phyloP scores from a whole-genome alignment of 140 eudicot genomes.

The Erigeron philadelphicus region DNA sequence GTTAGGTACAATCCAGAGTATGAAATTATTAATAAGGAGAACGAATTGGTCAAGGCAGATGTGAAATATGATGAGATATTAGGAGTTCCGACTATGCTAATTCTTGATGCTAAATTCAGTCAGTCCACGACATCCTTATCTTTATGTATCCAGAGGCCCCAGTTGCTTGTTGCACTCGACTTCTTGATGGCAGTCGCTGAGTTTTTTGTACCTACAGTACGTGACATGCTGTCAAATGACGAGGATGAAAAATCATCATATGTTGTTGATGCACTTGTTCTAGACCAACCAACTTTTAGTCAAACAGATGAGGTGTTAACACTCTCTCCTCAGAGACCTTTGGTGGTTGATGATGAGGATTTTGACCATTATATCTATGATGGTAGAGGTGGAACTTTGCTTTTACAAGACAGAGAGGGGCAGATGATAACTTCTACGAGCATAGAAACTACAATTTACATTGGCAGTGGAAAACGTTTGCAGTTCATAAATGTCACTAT shows the following conservation, averaged over 20 bases:
- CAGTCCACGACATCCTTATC: conserved; percentile 51
- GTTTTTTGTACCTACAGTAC: conserved; percentile 89
- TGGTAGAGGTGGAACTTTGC: conserved; percentile 81
- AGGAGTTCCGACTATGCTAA: conserved; percentile 72
- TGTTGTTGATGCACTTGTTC: conserved; percentile 61
- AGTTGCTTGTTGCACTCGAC: conserved; percentile 95
- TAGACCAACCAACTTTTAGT: conserved; percentile 45
- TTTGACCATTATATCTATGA: conserved; percentile 72
- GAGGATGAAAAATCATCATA: conserved; percentile 54
- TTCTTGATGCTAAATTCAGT: conserved; percentile 71
- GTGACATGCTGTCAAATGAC: conserved; percentile 57
- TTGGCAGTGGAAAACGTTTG: conserved; percentile 71
- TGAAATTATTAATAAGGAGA: conserved; percentile 31
- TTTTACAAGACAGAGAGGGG: conserved; percentile 65
- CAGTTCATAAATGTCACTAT: conserved; percentile 71
- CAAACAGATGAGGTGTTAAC: conserved; percentile 58
- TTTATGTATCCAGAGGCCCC: conserved; percentile 85
- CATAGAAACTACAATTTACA: conserved; percentile 54
- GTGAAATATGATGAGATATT: conserved; percentile 28
- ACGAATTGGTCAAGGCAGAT: conserved; percentile 26
- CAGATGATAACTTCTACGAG: conserved; percentile 46
- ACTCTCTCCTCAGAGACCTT: conserved; percentile 80
- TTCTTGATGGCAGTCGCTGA: conserved; percentile 86
- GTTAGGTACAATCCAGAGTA: conserved; percentile 33
- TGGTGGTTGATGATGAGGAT: conserved; percentile 81